These are phyloP conservation scores for Raphanus raphanistrum DNA, from an alignment of 345 rosid species.

Conservation along the genomic window DNA sequence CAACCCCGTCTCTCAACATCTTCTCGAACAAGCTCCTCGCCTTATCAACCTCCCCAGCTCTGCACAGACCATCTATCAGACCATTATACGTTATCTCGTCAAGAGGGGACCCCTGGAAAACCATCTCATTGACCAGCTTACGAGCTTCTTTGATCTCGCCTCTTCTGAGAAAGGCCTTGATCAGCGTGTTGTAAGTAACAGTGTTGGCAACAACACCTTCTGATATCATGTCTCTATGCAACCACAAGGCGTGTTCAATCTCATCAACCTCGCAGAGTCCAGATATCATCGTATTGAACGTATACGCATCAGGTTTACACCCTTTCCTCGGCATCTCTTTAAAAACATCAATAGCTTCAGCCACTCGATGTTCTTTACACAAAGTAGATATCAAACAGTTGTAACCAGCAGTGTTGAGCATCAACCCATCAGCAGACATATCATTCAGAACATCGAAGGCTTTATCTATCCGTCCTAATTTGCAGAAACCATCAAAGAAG, in stretches of 20 bases:
- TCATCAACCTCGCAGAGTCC: conserved; percentile 65
- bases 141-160: conserved; percentile 67
- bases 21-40: conserved; percentile 79
- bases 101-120: conserved; percentile 66
- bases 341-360: conserved; percentile 55
- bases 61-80: conserved; percentile 69
- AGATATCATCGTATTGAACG: conserved; percentile 71
- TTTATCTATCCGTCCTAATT: conserved; percentile 59
- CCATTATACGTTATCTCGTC: conserved; percentile 78
- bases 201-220: conserved; percentile 82
- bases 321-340: conserved; percentile 72
- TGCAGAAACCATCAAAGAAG: conserved; percentile 68
- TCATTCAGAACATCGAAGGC: conserved; percentile 46
- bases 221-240: conserved; percentile 65
- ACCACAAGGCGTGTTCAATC: conserved; percentile 58
- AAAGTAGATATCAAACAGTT: conserved; percentile 65
- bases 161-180: conserved; percentile 58
- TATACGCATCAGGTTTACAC: conserved; percentile 73
- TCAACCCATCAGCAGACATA: conserved; percentile 58
- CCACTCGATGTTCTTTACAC: conserved; percentile 55
- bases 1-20: conserved; percentile 60
- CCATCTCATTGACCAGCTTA: conserved; percentile 77
- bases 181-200: conserved; percentile 76
- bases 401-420: conserved; percentile 72
- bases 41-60: conserved; percentile 59